Evolutionary conservation across 2,329 filamentous ascomycete species (phyloP).

Genomic region (Lecanosticta acicola): DNA sequence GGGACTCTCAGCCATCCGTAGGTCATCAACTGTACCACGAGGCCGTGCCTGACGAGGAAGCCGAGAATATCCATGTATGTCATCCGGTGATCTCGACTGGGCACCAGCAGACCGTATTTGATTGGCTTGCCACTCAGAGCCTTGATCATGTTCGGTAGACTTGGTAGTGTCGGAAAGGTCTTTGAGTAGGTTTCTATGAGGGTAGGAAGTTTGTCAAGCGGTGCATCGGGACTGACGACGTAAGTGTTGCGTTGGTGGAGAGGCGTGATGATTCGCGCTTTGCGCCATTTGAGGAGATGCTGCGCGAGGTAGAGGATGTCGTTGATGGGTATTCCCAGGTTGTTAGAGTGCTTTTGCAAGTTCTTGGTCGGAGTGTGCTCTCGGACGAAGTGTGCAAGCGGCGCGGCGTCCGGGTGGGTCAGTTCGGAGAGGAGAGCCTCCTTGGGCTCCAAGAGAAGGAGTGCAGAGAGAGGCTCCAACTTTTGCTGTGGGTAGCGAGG

Average conservation of each 20-base stretch:
- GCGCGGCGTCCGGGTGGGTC: constrained; percentile 66
- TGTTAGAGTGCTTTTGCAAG: constrained; percentile 66
- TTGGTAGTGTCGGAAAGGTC: constrained; percentile 76
- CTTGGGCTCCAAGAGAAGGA: constrained; percentile 80
- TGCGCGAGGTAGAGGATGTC: constrained; percentile 84
- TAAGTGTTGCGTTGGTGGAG: constrained; percentile 87
- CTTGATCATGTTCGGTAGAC: constrained; percentile 80
- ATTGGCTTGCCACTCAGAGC: constrained; percentile 73
- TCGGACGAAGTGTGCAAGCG: constrained; percentile 67
- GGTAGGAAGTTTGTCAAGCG: constrained; percentile 63
- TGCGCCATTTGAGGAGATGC: constrained; percentile 93
- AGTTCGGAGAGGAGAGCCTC: constrained; percentile 68
- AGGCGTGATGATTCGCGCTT: constrained; percentile 84
- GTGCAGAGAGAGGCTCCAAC: constrained; percentile 65
- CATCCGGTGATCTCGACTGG: constrained; percentile 78
- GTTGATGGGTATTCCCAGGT: constrained; percentile 65
- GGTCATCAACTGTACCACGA: constrained; percentile 88
- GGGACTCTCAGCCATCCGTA: constrained; percentile 67
- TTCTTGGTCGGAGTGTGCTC: constrained; percentile 57
- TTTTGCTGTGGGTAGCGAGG: constrained; percentile 1
- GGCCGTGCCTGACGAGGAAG: constrained; percentile 86
- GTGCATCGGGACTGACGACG: constrained; percentile 83
- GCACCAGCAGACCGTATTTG: constrained; percentile 76
- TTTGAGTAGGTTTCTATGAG: constrained; percentile 68
- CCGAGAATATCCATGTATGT: constrained; percentile 87